Conservation (phyloP, 2,329 filamentous ascomycete genomes). For the Penicillium sumatraense region DNA sequence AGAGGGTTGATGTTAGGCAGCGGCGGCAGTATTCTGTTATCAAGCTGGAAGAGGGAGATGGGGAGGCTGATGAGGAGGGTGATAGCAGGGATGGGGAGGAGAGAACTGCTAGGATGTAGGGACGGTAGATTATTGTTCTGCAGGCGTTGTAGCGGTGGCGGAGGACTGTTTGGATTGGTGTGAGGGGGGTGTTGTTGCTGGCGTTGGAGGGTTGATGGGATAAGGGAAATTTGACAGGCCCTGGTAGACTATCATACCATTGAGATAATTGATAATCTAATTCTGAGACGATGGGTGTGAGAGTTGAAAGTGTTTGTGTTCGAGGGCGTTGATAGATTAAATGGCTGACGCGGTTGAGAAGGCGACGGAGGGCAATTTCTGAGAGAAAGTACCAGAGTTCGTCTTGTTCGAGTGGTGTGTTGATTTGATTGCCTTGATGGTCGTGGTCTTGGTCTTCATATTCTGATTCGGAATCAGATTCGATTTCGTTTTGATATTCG, state of each 20-base stretch:
- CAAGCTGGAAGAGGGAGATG: too few species aligned
- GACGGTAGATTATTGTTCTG: slow-evolving; percentile 82
- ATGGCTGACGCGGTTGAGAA: slow-evolving; percentile 79
- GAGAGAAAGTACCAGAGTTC: slow-evolving; percentile 87
- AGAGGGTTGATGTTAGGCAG: slow-evolving; percentile 78
- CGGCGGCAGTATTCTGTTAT: slow-evolving; percentile 78
- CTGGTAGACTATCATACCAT: slow-evolving; percentile 80
- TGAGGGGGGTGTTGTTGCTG: too few species aligned
- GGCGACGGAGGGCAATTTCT: slow-evolving; percentile 76
- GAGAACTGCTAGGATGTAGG: slow-evolving; percentile 78
- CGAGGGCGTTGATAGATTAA: slow-evolving; percentile 78
- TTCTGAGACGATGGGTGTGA: slow-evolving; percentile 78
- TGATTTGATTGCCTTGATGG: background rate
- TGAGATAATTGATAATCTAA: slow-evolving; percentile 81
- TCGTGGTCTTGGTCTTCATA: slow-evolving; percentile 7
- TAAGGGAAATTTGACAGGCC: slow-evolving; percentile 77
- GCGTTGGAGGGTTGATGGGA: slow-evolving; percentile 71
- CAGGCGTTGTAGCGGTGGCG: slow-evolving; percentile 82
- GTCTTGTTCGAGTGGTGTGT: slow-evolving; percentile 67
- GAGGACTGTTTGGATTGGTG: slow-evolving; percentile 79
- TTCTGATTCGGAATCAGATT: too few species aligned
- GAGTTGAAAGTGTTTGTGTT: slow-evolving; percentile 70
- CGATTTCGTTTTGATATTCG: too few species aligned
- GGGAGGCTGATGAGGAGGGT: too few species aligned
- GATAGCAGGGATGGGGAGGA: too few species aligned